Conservation (phyloP, 768 basidiomycete species). For the Auriculariales sp. region DNA sequence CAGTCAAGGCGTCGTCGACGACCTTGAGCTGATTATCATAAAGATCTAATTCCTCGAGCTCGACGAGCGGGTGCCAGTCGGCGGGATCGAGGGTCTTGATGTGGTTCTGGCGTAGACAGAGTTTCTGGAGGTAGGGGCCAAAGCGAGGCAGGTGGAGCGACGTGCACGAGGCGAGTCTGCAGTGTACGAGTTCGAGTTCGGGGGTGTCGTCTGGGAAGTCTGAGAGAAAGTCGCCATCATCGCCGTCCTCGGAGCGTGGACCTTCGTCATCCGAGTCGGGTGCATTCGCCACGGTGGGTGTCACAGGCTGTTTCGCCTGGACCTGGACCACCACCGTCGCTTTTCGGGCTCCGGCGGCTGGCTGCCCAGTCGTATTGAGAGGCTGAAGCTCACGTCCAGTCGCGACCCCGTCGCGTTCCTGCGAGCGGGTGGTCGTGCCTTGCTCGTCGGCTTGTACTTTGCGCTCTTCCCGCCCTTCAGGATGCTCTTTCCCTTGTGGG, state of each 20-base stretch:
- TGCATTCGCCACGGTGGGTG: conserved; percentile 20
- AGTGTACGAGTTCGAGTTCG: conserved; percentile 77
- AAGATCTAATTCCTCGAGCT: conserved; percentile 80
- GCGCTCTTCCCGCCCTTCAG: background rate
- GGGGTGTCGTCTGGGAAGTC: conserved; percentile 77
- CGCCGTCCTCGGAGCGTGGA: conserved; percentile 23
- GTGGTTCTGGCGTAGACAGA: conserved; percentile 81
- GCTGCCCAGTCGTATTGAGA: too few relatives aligned
- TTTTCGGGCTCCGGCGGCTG: background rate
- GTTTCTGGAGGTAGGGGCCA: conserved; percentile 43
- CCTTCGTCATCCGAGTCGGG: conserved; percentile 39
- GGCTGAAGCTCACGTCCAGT: background rate
- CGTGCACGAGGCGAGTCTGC: conserved; percentile 43
- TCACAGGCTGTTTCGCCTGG: too few relatives aligned
- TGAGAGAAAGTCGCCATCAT: conserved; percentile 43
- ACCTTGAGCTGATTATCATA: conserved; percentile 91
- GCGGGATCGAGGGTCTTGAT: conserved; percentile 59
- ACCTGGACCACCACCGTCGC: background rate
- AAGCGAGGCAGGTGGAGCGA: conserved; percentile 61
- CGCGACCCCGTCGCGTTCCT: background rate
- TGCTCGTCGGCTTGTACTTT: background rate
- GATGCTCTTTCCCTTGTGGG: background rate
- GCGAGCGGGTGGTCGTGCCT: too few relatives aligned
- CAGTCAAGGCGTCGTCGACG: conserved; percentile 49
- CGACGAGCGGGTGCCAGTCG: conserved; percentile 47